A percentile compares a stretch with the other conserved stretches of the same genome.
Evolutionary conservation across 192 early-diverging fungal species (phyloP).

Genomic region (Coemansia sp.): DNA sequence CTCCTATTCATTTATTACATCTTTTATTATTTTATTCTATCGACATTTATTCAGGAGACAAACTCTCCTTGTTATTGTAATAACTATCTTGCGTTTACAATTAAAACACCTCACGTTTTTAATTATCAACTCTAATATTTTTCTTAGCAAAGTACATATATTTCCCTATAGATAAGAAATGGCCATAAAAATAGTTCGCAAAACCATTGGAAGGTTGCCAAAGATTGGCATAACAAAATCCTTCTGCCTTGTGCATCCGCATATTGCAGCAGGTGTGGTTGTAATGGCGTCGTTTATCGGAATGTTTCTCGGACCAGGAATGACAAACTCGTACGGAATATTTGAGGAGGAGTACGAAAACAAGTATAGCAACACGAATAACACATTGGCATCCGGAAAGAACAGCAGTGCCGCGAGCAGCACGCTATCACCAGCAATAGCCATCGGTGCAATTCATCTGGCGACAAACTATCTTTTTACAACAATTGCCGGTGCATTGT

Average conservation of each 20-base stretch:
- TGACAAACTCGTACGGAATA: constrained; percentile 53
- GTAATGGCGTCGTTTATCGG: constrained; percentile 43
- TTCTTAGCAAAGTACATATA: not conserved
- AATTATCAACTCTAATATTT: not conserved
- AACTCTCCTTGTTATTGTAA: not conserved
- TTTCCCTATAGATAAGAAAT: not conserved
- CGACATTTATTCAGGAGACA: not conserved
- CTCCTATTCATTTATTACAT: not conserved
- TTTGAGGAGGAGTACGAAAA: constrained; percentile 55
- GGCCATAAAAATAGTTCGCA: constrained; percentile 10
- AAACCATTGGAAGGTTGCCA: constrained; percentile 23
- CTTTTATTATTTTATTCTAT: not conserved
- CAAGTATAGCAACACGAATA: constrained; percentile 29
- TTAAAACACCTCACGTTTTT: not conserved
- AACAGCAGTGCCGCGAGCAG: not conserved
- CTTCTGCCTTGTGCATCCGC: constrained; percentile 40
- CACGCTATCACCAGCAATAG: constrained; percentile 39
- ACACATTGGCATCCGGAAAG: not conserved
- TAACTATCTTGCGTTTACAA: not conserved
- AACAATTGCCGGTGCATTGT: constrained; percentile 47
- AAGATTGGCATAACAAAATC: constrained; percentile 40
- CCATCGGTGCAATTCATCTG: constrained; percentile 46
- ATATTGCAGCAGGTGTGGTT: constrained; percentile 30
- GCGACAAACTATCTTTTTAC: constrained; percentile 50
- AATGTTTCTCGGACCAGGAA: constrained; percentile 47